Conservation (phyloP, 2,329 filamentous ascomycete genomes). For the Stachybotrys echinatus region DNA sequence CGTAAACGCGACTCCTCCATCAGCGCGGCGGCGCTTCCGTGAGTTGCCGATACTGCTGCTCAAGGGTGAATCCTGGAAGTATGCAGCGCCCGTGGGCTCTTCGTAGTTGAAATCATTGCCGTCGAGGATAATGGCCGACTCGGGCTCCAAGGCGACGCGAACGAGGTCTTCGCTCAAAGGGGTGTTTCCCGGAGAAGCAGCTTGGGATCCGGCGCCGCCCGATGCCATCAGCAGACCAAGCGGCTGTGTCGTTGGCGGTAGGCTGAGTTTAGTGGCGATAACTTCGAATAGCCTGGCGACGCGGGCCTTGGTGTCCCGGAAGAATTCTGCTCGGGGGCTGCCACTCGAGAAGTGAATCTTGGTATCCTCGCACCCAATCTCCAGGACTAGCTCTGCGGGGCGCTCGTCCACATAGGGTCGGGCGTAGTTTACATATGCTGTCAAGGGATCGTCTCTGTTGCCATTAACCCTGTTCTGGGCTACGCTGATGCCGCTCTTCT, state of each 20-base stretch:
- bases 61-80: conserved; percentile 15
- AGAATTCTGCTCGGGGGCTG: conserved; percentile 61
- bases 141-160: conserved; percentile 55
- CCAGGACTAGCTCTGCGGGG: conserved; percentile 69
- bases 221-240: conserved; percentile 63
- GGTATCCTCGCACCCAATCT: conserved; percentile 67
- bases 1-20: conserved; percentile 18
- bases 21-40: conserved; percentile 40
- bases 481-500: conserved; percentile 76
- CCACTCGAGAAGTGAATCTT: conserved; percentile 41
- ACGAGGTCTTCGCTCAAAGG: conserved; percentile 67
- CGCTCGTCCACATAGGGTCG: conserved; percentile 80
- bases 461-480: conserved; percentile 34
- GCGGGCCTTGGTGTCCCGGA: conserved; percentile 62
- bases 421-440: conserved; percentile 67
- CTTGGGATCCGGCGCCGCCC: conserved; percentile 56
- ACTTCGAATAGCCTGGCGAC: conserved; percentile 73
- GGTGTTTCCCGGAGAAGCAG: conserved; percentile 63
- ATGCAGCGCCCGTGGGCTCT: conserved; percentile 1
- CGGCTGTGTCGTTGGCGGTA: conserved; percentile 55
- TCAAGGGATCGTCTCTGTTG: conserved; percentile 21
- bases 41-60: conserved; percentile 22
- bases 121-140: conserved; percentile 55
- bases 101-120: conserved; percentile 36
- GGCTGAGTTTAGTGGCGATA: conserved; percentile 72